Conservation (phyloP, 2,329 filamentous ascomycete genomes). For the Periconia sp. region DNA sequence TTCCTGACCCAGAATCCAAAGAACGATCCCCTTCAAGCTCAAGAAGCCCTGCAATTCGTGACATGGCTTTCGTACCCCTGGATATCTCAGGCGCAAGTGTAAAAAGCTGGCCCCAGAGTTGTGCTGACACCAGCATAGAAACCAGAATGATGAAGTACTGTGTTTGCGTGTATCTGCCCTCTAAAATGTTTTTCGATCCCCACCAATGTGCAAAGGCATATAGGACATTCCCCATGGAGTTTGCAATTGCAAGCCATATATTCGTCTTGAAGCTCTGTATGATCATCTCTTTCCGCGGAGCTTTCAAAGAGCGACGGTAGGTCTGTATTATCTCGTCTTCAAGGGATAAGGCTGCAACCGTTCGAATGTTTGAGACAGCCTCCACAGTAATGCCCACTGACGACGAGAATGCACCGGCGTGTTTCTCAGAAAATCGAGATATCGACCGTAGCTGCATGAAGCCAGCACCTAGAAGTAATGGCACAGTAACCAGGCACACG, state of each 20-base stretch:
- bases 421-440: slow-evolving; percentile 62
- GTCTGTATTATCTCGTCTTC: slow-evolving; percentile 56
- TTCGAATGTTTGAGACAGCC: slow-evolving; percentile 59
- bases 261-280: slow-evolving; percentile 60
- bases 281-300: slow-evolving; percentile 57
- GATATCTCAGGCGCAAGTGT: slow-evolving; percentile 77
- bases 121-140: slow-evolving; percentile 73
- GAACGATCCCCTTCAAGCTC: slow-evolving; percentile 34
- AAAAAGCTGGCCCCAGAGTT: slow-evolving; percentile 77
- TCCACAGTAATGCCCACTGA: slow-evolving; percentile 60
- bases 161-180: slow-evolving; percentile 69
- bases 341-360: slow-evolving; percentile 58
- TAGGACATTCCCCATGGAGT: slow-evolving; percentile 68
- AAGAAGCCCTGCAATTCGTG: slow-evolving; percentile 78
- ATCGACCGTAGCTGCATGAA: slow-evolving; percentile 71
- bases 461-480: slow-evolving; percentile 71
- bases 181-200: slow-evolving; percentile 73
- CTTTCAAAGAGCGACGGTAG: slow-evolving; percentile 53
- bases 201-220: slow-evolving; percentile 83
- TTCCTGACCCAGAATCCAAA: slow-evolving; percentile 69
- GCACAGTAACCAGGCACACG: slow-evolving; percentile 72
- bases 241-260: slow-evolving; percentile 66
- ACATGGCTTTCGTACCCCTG: slow-evolving; percentile 65
- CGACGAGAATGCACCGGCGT: slow-evolving; percentile 58
- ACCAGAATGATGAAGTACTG: slow-evolving; percentile 76